Percentiles rank a stretch among this genome's conserved stretches.
These are phyloP conservation scores for Coelastrella sp. DNA, from an alignment of 139 green algal species.

Conservation along the genomic window DNA sequence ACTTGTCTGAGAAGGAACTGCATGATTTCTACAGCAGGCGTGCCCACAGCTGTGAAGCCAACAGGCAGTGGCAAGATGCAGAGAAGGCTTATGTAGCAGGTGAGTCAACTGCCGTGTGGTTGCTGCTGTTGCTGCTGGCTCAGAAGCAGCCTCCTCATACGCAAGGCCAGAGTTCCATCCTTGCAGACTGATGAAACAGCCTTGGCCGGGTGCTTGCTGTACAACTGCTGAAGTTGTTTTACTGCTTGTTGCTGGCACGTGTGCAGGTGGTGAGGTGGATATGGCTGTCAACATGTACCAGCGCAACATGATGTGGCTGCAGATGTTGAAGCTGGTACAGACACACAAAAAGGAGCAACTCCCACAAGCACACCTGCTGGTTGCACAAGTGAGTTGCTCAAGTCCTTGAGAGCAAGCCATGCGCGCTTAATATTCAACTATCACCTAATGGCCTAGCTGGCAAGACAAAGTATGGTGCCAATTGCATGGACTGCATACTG, in stretches of 20 bases:
- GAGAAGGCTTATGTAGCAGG: constrained; percentile 79
- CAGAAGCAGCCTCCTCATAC: too few relatives aligned
- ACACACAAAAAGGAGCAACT: constrained; percentile 71
- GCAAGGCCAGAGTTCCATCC: too few relatives aligned
- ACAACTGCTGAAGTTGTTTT: neutral
- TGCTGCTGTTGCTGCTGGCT: neutral
- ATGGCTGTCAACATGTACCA: constrained; percentile 89
- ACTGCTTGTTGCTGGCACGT: too few relatives aligned
- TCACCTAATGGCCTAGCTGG: too few relatives aligned
- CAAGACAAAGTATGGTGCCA: neutral
- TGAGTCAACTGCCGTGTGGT: neutral
- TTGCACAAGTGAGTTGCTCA: constrained; percentile 31
- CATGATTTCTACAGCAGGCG: constrained; percentile 56
- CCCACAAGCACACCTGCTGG: constrained; percentile 60
- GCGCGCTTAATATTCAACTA: too few relatives aligned
- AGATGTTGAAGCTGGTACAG: constrained; percentile 83
- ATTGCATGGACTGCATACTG: neutral
- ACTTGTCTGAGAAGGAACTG: constrained; percentile 78
- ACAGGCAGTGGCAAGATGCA: constrained; percentile 73
- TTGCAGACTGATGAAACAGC: neutral
- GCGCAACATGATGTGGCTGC: constrained; percentile 72
- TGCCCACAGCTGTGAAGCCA: constrained; percentile 73
- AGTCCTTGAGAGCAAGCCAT: neutral
- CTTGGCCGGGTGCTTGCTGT: neutral
- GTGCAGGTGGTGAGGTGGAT: constrained; percentile 69